phyloP scores from a whole-genome alignment of 306 rosid species.

The Vigna nakashimae region DNA sequence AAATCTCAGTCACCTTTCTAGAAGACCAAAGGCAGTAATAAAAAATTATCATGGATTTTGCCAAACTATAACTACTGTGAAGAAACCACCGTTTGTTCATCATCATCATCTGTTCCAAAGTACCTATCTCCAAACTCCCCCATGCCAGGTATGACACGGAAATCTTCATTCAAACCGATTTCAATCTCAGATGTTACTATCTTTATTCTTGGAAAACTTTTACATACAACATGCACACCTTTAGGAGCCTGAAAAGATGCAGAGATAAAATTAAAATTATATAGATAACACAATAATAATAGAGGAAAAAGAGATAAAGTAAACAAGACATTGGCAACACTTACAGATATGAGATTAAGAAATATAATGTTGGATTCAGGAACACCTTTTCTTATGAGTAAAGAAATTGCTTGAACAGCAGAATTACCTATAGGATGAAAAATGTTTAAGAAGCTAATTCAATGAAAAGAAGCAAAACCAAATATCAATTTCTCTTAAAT shows the following conservation, averaged over 20 bases:
- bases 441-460: slow-evolving; percentile 15
- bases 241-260: slow-evolving; percentile 80
- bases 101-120: slow-evolving; percentile 96
- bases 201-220: slow-evolving; percentile 89
- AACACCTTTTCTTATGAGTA: slow-evolving; percentile 86
- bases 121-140: slow-evolving; percentile 98
- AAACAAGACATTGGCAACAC: slow-evolving; percentile 42
- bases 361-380: slow-evolving; percentile 97
- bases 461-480: slow-evolving; percentile 10
- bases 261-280: slow-evolving; percentile 4
- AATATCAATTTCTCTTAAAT: slow-evolving; percentile 13
- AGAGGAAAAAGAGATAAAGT: not conserved
- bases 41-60: slow-evolving; percentile 39
- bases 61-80: slow-evolving; percentile 41
- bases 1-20: slow-evolving; percentile 37
- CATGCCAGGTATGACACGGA: slow-evolving; percentile 96
- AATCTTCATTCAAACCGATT: slow-evolving; percentile 82
- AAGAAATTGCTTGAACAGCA: slow-evolving; percentile 95
- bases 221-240: slow-evolving; percentile 93
- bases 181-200: slow-evolving; percentile 99
- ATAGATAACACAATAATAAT: slow-evolving; percentile 2
- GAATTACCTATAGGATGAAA: slow-evolving; percentile 74
- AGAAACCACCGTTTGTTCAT: slow-evolving; percentile 54
- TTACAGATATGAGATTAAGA: slow-evolving; percentile 97
- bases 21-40: slow-evolving; percentile 26